Evolutionary conservation across 495 filamentous ascomycete species (phyloP).

Genomic region (Aspergillus avenaceus): DNA sequence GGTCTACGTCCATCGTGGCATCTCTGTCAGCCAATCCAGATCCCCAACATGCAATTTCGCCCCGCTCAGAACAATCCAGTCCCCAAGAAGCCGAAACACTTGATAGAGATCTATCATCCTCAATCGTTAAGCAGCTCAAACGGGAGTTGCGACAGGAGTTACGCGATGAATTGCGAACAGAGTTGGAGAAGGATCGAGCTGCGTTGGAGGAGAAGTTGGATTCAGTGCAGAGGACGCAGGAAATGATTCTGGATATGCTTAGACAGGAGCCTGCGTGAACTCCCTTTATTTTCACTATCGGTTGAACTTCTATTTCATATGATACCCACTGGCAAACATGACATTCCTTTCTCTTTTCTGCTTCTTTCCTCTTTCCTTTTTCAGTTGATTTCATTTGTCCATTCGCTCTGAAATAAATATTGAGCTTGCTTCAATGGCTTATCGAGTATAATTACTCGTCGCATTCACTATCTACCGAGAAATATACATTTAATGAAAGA

Average conservation of each 20-base stretch:
- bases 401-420: too few relatives aligned
- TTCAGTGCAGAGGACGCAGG: constrained; percentile 39
- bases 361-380: background rate
- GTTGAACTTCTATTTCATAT: background rate
- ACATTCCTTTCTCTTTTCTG: background rate
- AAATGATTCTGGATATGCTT: constrained; percentile 46
- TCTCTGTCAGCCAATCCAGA: constrained; percentile 12
- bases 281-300: background rate
- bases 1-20: constrained; percentile 19
- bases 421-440: background rate
- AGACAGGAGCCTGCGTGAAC: constrained; percentile 34
- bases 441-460: background rate
- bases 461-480: background rate
- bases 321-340: background rate
- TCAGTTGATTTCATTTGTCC: too few relatives aligned
- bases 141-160: constrained; percentile 36
- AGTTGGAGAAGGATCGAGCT: constrained; percentile 31
- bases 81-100: background rate
- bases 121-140: constrained; percentile 20
- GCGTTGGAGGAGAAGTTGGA: constrained; percentile 35
- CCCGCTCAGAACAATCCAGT: background rate
- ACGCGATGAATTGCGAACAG: constrained; percentile 24
- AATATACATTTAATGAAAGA: background rate
- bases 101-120: background rate
- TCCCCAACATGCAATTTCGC: background rate